Evolutionary conservation across 805 yeast genomes (phyloP), one percentile per base, ranked within the genome.

Genomic region (Alloascoidea africana): DNA sequence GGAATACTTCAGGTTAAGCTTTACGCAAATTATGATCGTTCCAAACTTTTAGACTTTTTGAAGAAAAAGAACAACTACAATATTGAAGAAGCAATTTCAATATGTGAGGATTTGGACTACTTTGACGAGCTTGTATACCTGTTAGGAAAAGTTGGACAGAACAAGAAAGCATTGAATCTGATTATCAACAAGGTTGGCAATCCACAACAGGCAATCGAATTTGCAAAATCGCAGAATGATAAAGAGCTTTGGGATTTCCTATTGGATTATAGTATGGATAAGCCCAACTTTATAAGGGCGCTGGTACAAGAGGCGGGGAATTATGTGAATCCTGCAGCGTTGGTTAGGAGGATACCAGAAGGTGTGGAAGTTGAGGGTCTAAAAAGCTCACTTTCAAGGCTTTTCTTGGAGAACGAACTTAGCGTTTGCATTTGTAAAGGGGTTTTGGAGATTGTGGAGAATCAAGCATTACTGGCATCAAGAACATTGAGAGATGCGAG

Each of bases 71-170:
- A 73, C 42, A 66, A 65, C 17, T 72, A 77, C 45, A 70, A 81
- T 42, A 70, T 86, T 33, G 80, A 74, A 33, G 46, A 52, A 19
- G 94, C 96, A 0, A 70, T 87, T n/a, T 54, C 58, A 11, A 53
- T 78, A 1, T 83, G 94, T 48, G 74, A 75, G 42, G 41, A 52
- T 6, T 59, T 65, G 16, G 64, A 65, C 1, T 65, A 68, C 32
- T 66, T 65, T 32, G 73, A 77, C 32, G 97, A 89, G 49, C 62
- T 86, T 32, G 94, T 91, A 0, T 86, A 73, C 49, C 56, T 91
- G 18, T 65, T 84, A 42, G 93, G 94, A 3, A 73, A 74, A 47
- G 76, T 82, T 17, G 97, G 98, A 1, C 81, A 82, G 45, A 73
- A 76, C 40, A 68, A 67, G 42, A 69, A 73, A 42, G 97, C 97